Conservation (phyloP, 2,329 filamentous ascomycete species). For the Diaporthe citri region DNA sequence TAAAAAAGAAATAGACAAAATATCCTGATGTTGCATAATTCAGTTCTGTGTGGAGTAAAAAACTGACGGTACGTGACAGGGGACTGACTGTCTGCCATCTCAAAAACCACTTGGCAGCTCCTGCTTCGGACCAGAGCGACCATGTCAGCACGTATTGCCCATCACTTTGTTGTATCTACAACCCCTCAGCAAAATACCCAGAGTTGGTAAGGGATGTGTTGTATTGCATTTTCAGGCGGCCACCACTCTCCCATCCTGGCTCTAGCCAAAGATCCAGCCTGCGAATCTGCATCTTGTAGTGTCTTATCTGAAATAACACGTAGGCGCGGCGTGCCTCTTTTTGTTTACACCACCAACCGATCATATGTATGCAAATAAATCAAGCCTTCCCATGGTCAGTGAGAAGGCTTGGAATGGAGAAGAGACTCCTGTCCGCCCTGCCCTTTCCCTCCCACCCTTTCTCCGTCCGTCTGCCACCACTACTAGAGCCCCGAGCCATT, state of each 20-base stretch:
- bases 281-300: not conserved
- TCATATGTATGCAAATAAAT: conserved; percentile 4
- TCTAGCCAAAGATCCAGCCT: not conserved
- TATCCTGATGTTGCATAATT: not conserved
- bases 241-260: not conserved
- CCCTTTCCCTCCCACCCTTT: not conserved
- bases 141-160: not conserved
- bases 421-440: not conserved
- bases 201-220: not conserved
- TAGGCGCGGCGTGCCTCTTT: not conserved
- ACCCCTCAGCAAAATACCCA: not conserved
- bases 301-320: conserved; percentile 24
- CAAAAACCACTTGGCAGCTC: not conserved
- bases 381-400: conserved; percentile 12
- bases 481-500: not conserved
- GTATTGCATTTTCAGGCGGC: not conserved
- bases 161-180: not conserved
- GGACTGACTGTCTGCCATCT: not conserved
- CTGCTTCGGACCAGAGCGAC: not conserved
- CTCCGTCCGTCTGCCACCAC: not conserved
- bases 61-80: not conserved
- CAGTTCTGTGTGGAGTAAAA: not conserved
- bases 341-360: not conserved
- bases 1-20: not conserved
- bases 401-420: not conserved